phyloP scores from a whole-genome alignment of 2,329 filamentous ascomycete genomes.

The Balansia obtecta region DNA sequence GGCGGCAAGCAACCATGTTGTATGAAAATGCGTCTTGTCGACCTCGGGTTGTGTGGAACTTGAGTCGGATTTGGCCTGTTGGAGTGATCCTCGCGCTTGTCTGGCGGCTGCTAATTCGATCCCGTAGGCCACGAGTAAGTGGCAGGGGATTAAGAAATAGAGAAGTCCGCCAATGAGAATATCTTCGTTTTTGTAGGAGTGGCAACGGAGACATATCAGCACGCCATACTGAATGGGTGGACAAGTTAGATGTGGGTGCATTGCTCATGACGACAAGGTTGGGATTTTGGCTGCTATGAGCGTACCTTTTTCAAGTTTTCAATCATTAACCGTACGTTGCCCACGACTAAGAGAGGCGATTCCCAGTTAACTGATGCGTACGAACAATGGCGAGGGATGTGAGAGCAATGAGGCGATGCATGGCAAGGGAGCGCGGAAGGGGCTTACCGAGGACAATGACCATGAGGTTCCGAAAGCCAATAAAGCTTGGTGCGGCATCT shows the following conservation, averaged over 20 bases:
- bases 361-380: neutral
- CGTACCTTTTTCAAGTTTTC: conserved; percentile 88
- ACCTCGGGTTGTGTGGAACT: conserved; percentile 35
- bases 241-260: conserved; percentile 1
- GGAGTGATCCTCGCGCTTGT: conserved; percentile 59
- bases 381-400: conserved; percentile 7
- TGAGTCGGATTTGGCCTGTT: conserved; percentile 38
- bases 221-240: conserved; percentile 67
- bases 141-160: conserved; percentile 79
- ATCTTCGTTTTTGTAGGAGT: conserved; percentile 74
- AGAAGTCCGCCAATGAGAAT: conserved; percentile 62
- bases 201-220: conserved; percentile 80
- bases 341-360: conserved; percentile 52
- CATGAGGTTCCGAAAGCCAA: conserved; percentile 94
- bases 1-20: conserved; percentile 70
- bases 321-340: conserved; percentile 86
- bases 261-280: neutral
- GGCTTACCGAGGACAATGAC: conserved; percentile 71
- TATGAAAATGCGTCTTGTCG: conserved; percentile 53
- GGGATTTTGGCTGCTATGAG: neutral
- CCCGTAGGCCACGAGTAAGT: conserved; percentile 79
- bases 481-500: conserved; percentile 61
- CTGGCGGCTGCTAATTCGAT: conserved; percentile 77
- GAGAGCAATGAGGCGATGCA: too few relatives aligned
- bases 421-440: neutral